phyloP scores from a whole-genome alignment of 73 alveolate genomes.

The Tetrahymena elliotti region DNA sequence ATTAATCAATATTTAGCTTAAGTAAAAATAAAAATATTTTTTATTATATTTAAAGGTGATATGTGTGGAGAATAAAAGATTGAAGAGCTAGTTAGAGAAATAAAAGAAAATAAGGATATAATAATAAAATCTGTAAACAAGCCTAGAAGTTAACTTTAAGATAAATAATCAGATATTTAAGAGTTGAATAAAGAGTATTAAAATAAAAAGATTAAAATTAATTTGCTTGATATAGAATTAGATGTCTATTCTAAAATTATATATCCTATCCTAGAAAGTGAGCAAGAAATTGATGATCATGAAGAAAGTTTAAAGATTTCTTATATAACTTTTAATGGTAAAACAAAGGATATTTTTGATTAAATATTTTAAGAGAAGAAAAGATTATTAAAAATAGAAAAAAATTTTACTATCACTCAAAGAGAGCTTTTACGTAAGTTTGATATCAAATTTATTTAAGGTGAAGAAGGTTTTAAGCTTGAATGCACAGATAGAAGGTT shows the following conservation, averaged over 20 bases:
- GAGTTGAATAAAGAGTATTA: not conserved
- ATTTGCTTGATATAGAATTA: not conserved
- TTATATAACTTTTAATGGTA: not conserved
- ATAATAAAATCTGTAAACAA: not conserved
- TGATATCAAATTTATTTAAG: not conserved
- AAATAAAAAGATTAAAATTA: not conserved
- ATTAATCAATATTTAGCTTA: not conserved
- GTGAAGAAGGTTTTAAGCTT: too few species aligned
- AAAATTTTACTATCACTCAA: too few species aligned
- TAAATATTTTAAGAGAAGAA: too few species aligned
- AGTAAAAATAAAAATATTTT: not conserved
- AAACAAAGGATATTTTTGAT: too few species aligned
- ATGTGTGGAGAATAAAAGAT: not conserved
- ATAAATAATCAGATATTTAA: not conserved
- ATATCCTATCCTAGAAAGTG: not conserved
- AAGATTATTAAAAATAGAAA: too few species aligned
- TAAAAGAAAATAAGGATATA: not conserved
- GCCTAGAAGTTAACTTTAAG: not conserved
- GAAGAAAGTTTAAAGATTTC: not conserved
- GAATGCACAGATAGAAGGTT: not conserved
- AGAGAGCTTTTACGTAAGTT: not conserved
- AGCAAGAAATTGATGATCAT: not conserved
- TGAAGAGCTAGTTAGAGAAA: not conserved
- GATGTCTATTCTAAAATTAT: not conserved
- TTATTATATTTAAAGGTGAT: not conserved